phyloP scores from a whole-genome alignment of 2,329 filamentous ascomycete genomes.

The Karstenula rhodostoma region DNA sequence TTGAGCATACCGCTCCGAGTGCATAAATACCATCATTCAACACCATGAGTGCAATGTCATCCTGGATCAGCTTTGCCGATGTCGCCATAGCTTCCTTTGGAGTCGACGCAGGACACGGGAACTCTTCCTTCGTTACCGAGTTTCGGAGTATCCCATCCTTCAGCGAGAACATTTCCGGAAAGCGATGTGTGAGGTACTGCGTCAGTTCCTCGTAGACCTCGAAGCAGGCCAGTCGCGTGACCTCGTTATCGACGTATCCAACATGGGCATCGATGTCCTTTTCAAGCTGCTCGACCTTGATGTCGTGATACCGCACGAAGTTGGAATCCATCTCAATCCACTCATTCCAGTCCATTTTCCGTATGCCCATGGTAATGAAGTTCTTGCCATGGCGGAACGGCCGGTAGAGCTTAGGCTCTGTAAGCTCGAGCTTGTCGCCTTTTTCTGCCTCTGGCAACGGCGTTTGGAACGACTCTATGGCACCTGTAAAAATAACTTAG shows the following conservation, averaged over 20 bases:
- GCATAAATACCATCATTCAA: constrained; percentile 9
- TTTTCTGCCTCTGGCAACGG: constrained; percentile 12
- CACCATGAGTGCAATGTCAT: constrained; percentile 16
- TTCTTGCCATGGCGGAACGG: constrained; percentile 18
- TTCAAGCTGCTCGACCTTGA: constrained; percentile 11
- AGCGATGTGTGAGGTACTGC: constrained; percentile 16
- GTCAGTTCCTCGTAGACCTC: constrained; percentile 12
- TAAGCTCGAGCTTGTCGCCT: constrained; percentile 8
- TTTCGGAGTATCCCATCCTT: constrained; percentile 10
- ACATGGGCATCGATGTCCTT: constrained; percentile 13
- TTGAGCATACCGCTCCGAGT: neutral
- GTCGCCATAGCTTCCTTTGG: constrained; percentile 14
- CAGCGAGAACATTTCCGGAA: constrained; percentile 12
- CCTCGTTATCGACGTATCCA: constrained; percentile 13
- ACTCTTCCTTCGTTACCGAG: constrained; percentile 14
- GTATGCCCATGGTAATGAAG: constrained; percentile 17
- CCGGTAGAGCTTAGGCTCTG: constrained; percentile 12
- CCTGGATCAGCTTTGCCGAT: constrained; percentile 13
- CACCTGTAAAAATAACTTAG: neutral
- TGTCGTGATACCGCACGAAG: constrained; percentile 13
- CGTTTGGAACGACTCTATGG: neutral
- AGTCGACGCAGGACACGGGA: constrained; percentile 6
- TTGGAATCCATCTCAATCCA: constrained; percentile 20
- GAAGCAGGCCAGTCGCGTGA: constrained; percentile 12
- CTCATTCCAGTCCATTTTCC: constrained; percentile 16